Base-by-base conservation (phyloP, 148 eudicot species). In the Bassia scoparia region DNA sequence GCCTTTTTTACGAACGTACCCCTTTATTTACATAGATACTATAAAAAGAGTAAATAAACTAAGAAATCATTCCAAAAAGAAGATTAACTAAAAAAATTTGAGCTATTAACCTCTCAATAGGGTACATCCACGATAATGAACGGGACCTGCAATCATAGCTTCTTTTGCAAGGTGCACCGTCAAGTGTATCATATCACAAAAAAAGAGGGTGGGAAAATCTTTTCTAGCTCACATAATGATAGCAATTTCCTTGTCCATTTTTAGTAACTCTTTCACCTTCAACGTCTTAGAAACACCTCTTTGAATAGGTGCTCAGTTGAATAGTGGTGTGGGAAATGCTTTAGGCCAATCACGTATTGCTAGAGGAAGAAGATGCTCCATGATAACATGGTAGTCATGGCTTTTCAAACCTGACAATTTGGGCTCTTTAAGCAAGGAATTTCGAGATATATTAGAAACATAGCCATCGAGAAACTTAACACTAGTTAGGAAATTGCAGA, bases 81-180 rank as follows among this genome's bases (percentile, higher is more conserved):
- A 37, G 9, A 37, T 37, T 37, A 37, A 37, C 5, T 37, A 37
- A 5, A 37, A 37, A 5, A 10, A 11, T 4, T 15, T 5, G 21
- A 20, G 1, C n/a, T 35, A 5, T 7, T 8, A 23, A 63, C 71
- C 77, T 67, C 48, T 78, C 68, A 24, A 73, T 20, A 16, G 68
- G 68, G 49, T 78, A 72, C 76, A 78, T 78, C 74, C 70, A 8
- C 65, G 20, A 63, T 63, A 77, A 3, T 54, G 71, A 6, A 64
- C 76, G 12, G 44, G 66, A 12, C 66, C 55, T 4, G 17, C 66
- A 71, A 71, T 27, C 26, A 29, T 46, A 26, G 69, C 71, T 41
- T 78, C n/a, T n/a, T n/a, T n/a, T 12, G 44, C 72, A 10, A 78
- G 48, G 38, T 65, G 71, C 8, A 71, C n/a, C 3, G 54, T 13